phyloP scores from a whole-genome alignment of 2,329 filamentous ascomycete genomes.

The Coniochaeta hoffmannii region DNA sequence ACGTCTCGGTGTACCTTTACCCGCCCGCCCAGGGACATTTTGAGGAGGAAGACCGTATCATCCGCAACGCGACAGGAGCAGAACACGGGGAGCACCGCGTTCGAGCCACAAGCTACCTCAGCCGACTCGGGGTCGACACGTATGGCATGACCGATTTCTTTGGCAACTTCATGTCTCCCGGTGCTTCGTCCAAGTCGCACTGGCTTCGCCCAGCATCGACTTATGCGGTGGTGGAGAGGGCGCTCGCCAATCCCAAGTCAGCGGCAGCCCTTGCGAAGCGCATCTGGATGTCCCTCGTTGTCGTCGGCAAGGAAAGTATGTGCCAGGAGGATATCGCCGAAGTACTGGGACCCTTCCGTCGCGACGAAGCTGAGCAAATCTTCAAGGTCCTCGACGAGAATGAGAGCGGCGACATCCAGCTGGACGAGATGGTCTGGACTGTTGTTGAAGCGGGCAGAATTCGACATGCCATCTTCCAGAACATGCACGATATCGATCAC shows the following conservation, averaged over 20 bases:
- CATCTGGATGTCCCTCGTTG: conserved; percentile 21
- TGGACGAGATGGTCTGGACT: conserved; percentile 20
- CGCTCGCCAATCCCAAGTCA: conserved; percentile 16
- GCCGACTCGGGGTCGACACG: conserved; percentile 16
- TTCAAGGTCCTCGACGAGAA: conserved; percentile 16
- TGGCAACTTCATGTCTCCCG: conserved; percentile 17
- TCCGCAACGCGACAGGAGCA: conserved; percentile 18
- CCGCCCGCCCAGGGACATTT: conserved; percentile 14
- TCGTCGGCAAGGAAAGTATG: conserved; percentile 13
- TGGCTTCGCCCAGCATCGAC: conserved; percentile 18
- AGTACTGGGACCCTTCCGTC: conserved; percentile 17
- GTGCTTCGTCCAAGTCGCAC: conserved; percentile 11
- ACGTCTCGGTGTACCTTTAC: conserved; percentile 17
- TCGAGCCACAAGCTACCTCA: conserved; percentile 16
- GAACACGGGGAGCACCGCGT: conserved; percentile 14
- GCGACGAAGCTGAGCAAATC: conserved; percentile 13
- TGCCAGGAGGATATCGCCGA: conserved; percentile 17
- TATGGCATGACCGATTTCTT: conserved; percentile 18
- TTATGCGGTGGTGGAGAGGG: conserved; percentile 18
- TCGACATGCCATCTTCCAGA: conserved; percentile 18
- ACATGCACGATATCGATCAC: conserved; percentile 20
- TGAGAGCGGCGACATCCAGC: conserved; percentile 18
- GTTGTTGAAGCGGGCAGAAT: conserved; percentile 18
- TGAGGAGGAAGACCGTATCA: conserved; percentile 15
- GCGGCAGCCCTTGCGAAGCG: conserved; percentile 18